Base-by-base conservation (phyloP, 2,329 filamentous ascomycete genomes). In the Neophaeococcomyces mojaviensis region DNA sequence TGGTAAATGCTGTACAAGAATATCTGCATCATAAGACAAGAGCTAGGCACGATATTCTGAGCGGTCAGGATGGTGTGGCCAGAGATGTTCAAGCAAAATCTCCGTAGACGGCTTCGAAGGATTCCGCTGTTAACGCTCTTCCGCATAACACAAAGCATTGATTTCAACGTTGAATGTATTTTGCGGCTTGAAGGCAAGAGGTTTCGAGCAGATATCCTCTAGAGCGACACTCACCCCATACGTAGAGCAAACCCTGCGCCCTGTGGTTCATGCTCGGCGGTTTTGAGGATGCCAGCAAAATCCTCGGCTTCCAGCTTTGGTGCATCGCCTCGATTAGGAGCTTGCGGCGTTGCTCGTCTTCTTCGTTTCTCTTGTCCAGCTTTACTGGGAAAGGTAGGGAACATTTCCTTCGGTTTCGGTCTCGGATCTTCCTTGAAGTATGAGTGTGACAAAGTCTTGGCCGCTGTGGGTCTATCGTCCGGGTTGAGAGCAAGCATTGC, bases 351-450 rank as follows among this genome's bases (percentile, higher is more conserved):
- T 49, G 81, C 79, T 49, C 78, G 73, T 31, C 78, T 73, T 53
- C 86, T 72, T 56, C 88, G 73, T 60, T 82, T 84, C 71, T 98
- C 92, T 71, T 92, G 85, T 1, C 88, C 88, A 0, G 92, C 92
- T 65, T 94, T 96, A 58, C 86, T 92, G 0, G 92, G 92, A 63
- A 97, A 98, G 0, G 92, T 97, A 2, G 92, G 92, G 61, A 98
- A 97, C 82, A 98, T 84, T 58, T 84, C 84, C 61, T 87, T 84
- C 6, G 84, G 81, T 68, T 97, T 97, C 1, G 89, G 87, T 50
- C 85, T 85, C 1, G 92, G 92, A 56, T 94, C 84, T 67, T 97
- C 89, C 15, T 65, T 72, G 65, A 98, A 98, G 64, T 94, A 98
- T 30, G 80, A 73, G 64, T 96, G 87, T 39, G 74, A 70, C 30